Evolutionary conservation across 164 flowering plant genomes (phyloP).

Genomic region (Platanus orientalis): DNA sequence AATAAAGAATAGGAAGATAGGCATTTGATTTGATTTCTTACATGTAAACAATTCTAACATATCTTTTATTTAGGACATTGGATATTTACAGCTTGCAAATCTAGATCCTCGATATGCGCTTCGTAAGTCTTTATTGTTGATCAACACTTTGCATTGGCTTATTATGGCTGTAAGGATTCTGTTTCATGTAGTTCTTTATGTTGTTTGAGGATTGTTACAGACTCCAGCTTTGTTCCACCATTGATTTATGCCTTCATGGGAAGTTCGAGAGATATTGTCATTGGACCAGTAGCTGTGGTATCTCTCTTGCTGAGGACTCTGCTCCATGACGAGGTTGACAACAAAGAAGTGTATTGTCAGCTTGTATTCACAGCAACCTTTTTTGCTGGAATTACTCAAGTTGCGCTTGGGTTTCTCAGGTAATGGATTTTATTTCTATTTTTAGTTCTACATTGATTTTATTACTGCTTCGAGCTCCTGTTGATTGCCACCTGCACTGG

Average conservation of each 20-base stretch:
- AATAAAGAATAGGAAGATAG: not conserved
- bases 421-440: slow-evolving; percentile 12
- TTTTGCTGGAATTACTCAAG: slow-evolving; percentile 87
- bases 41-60: not conserved
- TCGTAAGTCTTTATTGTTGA: slow-evolving; percentile 38
- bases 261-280: slow-evolving; percentile 94
- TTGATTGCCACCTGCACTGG: not conserved
- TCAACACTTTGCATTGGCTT: not conserved
- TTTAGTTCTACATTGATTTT: not conserved
- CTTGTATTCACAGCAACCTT: slow-evolving; percentile 96
- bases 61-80: slow-evolving; percentile 53
- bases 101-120: slow-evolving; percentile 60
- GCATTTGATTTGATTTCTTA: not conserved
- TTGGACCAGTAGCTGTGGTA: slow-evolving; percentile 95
- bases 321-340: slow-evolving; percentile 64
- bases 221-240: slow-evolving; percentile 97
- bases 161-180: not conserved
- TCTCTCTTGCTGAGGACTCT: slow-evolving; percentile 80
- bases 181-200: not conserved
- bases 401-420: slow-evolving; percentile 83
- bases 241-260: slow-evolving; percentile 89
- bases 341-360: slow-evolving; percentile 43
- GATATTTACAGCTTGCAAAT: slow-evolving; percentile 65
- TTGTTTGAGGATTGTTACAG: slow-evolving; percentile 30
- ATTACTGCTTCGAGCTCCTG: not conserved